A percentile compares a stretch with the other conserved stretches of the same genome.
Conservation (phyloP, 768 basidiomycete genomes). For the Naganishia vishniacii region DNA sequence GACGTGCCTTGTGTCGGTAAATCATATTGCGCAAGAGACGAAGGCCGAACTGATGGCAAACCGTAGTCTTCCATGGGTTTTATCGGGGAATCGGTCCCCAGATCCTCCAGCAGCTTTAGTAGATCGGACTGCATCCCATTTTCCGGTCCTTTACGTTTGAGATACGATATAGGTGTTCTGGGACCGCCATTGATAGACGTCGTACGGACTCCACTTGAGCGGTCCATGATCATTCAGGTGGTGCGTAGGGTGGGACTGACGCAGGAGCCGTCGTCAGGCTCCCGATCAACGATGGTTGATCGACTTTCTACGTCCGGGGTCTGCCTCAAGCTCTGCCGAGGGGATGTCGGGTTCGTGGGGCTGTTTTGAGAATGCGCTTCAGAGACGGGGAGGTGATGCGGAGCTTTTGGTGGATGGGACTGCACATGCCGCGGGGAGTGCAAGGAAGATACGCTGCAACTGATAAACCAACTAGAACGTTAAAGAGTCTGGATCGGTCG, state of each 20-base stretch:
- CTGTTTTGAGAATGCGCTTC: no score
- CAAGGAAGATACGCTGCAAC: no score
- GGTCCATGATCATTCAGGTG: conserved; percentile 5
- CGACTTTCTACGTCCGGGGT: background rate
- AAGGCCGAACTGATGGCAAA: background rate
- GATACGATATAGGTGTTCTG: conserved; percentile 5
- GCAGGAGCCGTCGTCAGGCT: background rate
- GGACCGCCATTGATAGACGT: background rate
- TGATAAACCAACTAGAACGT: no score
- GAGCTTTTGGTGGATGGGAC: no score
- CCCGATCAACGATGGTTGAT: conserved; percentile 1
- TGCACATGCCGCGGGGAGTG: no score
- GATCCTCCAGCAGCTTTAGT: conserved; percentile 8
- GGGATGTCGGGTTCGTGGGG: no score
- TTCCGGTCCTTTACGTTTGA: conserved; percentile 8
- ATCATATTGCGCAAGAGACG: conserved; percentile 14
- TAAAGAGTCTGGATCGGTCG: no score
- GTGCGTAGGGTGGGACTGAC: background rate
- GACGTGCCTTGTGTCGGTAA: background rate
- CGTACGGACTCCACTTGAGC: background rate
- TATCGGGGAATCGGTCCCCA: conserved; percentile 16
- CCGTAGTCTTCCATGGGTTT: conserved; percentile 18
- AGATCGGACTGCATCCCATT: conserved; percentile 13
- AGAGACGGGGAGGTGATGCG: no score
- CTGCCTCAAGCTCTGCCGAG: no score